These are phyloP conservation scores for Blastocystis sp. DNA, from an alignment of 352 stramenopile genomes.

Conservation along the genomic window DNA sequence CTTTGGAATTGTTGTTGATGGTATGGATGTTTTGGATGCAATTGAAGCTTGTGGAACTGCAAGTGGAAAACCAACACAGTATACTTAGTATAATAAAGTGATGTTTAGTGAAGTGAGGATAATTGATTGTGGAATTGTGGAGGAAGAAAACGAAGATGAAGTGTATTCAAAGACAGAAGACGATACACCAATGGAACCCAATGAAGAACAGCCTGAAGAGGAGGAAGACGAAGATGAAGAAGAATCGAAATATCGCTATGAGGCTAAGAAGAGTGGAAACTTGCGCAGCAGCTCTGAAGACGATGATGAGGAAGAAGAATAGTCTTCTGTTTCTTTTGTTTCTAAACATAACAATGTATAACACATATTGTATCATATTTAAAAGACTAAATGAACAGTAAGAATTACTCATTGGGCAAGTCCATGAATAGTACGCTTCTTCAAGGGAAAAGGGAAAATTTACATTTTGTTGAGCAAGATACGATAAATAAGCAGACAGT, in stretches of 20 bases:
- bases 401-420: neutral
- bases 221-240: conserved; percentile 24
- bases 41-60: conserved; percentile 74
- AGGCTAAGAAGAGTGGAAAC: neutral
- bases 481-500: neutral
- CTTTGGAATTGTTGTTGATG: conserved; percentile 81
- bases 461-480: neutral
- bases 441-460: neutral
- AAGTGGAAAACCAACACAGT: conserved; percentile 2
- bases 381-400: conserved; percentile 16
- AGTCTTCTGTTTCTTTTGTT: neutral
- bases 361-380: neutral
- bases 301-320: neutral
- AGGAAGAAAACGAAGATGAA: neutral
- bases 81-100: conserved; percentile 8
- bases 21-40: conserved; percentile 81
- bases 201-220: neutral
- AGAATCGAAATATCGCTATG: neutral
- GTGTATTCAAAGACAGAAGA: neutral
- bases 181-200: neutral
- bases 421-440: neutral
- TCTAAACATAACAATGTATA: neutral
- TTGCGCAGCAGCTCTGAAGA: neutral
- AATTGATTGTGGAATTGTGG: neutral
- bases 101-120: neutral